Evolutionary conservation across 768 basidiomycete species (phyloP), one percentile per base, ranked within the genome.

Genomic region (Butyriboletus loyo): DNA sequence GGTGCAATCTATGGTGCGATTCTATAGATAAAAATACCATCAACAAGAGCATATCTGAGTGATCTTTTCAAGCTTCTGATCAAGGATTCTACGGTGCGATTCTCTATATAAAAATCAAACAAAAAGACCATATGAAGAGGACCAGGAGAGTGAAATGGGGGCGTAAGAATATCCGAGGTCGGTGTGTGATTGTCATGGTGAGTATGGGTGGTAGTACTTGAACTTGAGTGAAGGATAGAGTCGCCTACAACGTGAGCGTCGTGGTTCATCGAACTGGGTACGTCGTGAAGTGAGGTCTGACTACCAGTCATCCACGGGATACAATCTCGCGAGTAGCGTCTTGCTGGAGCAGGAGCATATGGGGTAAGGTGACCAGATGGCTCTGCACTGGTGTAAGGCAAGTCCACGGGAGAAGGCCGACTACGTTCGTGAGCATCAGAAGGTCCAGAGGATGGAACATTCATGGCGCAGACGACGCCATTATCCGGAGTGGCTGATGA

Each of bases 321-420:
- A 37, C 21, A 7, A 11, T 49, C 8, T 36, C n/a, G 54, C 2
- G 63, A 56, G 45, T 41, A 43, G 19, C 38, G 52, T 25, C 56
- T 60, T 46, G 52, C 42, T 9, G 49, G 52, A 31, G 37, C 5
- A 4, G 51, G 66, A 17, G 63, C 38, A 37, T 42, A 42, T 7
- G 63, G 63, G 4, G 32, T 2, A 10, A 61, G 55, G 25, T 65
- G 65, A 21, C 56, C 59, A 31, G 63, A 62, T 4, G 45, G 45
- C 51, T 53, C 17, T n/a, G 31, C 25, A 43, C 7, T 50, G 25
- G 24, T 37, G 21, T 57, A 61, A 8, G 55, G 53, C 24, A 22
- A 38, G 25, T 63, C 59, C 8, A 42, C 36, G 0, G 50, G 51
- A 27, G 62, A 64, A 32, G 34, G 43, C 4, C 30, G 48, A 35